Evolutionary conservation across 495 filamentous ascomycete species (phyloP).

Genomic region (Penicillium angulare): DNA sequence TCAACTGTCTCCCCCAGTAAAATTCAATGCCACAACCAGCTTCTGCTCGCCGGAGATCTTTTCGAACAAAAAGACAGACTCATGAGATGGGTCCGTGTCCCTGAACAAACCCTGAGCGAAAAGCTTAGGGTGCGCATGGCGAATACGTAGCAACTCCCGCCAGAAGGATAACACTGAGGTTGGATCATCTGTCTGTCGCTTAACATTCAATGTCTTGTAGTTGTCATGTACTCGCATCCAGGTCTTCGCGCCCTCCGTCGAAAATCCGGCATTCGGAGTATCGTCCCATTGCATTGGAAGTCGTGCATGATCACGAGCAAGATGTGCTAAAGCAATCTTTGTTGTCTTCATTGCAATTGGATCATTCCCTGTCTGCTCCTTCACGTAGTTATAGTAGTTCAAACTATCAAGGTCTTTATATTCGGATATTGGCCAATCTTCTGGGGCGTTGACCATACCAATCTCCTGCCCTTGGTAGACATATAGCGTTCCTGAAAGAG

Average conservation of each 20-base stretch:
- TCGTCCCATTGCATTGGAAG: constrained; percentile 62
- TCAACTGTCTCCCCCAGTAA: constrained; percentile 17
- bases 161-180: constrained; percentile 48
- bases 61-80: constrained; percentile 30
- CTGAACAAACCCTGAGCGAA: constrained; percentile 48
- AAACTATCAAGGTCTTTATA: constrained; percentile 53
- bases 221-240: constrained; percentile 62
- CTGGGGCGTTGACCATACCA: constrained; percentile 53
- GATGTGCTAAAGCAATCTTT: constrained; percentile 38
- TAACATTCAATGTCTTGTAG: constrained; percentile 51
- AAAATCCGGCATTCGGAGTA: constrained; percentile 54
- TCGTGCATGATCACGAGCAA: constrained; percentile 61
- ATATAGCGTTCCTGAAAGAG: constrained; percentile 50
- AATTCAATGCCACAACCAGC: constrained; percentile 23
- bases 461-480: constrained; percentile 60
- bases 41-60: constrained; percentile 11
- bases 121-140: constrained; percentile 39
- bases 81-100: constrained; percentile 34
- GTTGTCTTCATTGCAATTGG: constrained; percentile 35
- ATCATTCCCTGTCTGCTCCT: constrained; percentile 23
- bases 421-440: constrained; percentile 40
- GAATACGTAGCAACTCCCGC: constrained; percentile 36
- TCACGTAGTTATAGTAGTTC: constrained; percentile 49
- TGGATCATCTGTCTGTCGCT: constrained; percentile 37
- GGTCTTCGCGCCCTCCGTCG: constrained; percentile 32